Evolutionary conservation across 495 filamentous ascomycete species (phyloP), one percentile per base, ranked within the genome.

Genomic region (Thozetella sp.): DNA sequence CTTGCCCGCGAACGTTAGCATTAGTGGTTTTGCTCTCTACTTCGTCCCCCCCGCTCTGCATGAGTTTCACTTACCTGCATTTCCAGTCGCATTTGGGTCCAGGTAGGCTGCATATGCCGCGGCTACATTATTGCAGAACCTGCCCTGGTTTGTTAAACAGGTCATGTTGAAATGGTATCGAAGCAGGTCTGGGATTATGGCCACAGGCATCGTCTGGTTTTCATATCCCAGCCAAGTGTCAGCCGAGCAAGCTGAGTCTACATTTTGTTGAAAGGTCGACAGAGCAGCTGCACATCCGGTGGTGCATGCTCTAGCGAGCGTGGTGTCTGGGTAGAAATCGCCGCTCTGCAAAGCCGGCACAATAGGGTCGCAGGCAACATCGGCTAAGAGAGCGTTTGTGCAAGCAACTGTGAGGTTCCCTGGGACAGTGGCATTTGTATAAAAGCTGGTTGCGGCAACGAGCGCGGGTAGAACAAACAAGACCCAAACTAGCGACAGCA

Each of bases 101-200:
- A 11, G 11, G 48, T 34, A 53, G 37, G 53, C 43, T 10, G 58
- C 24, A 25, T 51, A 51, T 46, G 30, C 25, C 20, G 58, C 53
- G 17, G 62, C 58, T n/a, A 62, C 59, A 34, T 25, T 23, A 24
- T 61, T 61, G 34, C 53, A 65, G 20, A 50, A 53, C 2, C 23
- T 23, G 26, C n/a, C n/a, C n/a, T 30, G n/a, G 59, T 65, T 53
- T 37, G 43, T 13, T 22, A 65, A n/a, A 46, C 62, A 65, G 2
- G 59, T 62, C 25, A 54, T 26, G 2, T 65, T 25, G 48, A 54
- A 65, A 1, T 2, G 10, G 46, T 62, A 56, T 22, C 58, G 6
- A 6, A 65, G 48, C 12, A 52, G 11, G 24, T 57, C 50, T 2
- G 62, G 54, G 22, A 65, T 65, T 17, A 58, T 15, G 46, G 58